Evolutionary conservation across 805 yeast genomes (phyloP).

Genomic region (Nakazawaea holstii): DNA sequence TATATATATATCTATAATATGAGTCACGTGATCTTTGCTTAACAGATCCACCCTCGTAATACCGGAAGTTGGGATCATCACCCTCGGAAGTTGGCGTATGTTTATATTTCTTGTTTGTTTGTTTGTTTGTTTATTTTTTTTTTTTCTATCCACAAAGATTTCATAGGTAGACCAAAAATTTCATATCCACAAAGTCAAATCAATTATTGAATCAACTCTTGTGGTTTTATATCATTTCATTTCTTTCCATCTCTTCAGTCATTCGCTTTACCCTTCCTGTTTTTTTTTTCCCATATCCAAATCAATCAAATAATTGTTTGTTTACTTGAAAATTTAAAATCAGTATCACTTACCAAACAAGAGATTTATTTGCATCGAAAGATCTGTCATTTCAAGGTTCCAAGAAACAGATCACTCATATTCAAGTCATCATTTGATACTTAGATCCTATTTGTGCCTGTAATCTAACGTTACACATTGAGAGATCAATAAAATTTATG

Average conservation of each 20-base stretch:
- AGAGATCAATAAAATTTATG: neutral
- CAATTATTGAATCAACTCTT: neutral
- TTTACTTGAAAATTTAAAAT: too few species aligned
- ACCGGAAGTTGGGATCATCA: neutral
- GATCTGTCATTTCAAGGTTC: too few species aligned
- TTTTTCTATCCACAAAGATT: neutral
- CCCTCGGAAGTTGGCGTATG: neutral
- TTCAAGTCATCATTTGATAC: too few species aligned
- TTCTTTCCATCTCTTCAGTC: too few species aligned
- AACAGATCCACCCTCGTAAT: too few species aligned
- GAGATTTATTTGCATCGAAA: too few species aligned
- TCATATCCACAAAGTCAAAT: neutral
- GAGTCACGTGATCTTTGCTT: neutral
- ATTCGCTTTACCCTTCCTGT: too few species aligned
- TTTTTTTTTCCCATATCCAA: too few species aligned
- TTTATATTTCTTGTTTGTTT: neutral
- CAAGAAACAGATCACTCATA: too few species aligned
- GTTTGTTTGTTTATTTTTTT: neutral
- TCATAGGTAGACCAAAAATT: neutral
- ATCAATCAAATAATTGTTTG: too few species aligned
- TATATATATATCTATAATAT: neutral
- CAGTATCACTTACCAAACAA: too few species aligned
- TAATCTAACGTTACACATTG: neutral
- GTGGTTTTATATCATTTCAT: too few species aligned
- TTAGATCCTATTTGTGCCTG: neutral